phyloP scores from a whole-genome alignment of 306 rosid genomes.

The Quercus aquifolioides region DNA sequence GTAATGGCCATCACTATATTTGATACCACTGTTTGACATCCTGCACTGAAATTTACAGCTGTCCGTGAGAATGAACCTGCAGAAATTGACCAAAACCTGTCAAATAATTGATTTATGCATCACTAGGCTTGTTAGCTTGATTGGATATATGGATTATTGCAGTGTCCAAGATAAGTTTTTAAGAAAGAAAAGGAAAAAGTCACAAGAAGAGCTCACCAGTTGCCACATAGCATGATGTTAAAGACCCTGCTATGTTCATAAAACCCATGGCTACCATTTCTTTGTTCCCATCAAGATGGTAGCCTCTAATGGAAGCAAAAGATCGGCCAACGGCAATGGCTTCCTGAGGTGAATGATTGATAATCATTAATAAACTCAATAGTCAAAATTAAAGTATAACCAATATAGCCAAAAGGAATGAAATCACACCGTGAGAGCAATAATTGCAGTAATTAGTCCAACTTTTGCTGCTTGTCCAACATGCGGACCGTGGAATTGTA shows the following conservation, averaged over 20 bases:
- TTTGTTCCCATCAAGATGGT: constrained; percentile 85
- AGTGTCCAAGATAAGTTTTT: not conserved
- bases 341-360: constrained; percentile 28
- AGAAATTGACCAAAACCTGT: not conserved
- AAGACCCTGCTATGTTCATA: constrained; percentile 84
- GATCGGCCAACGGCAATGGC: constrained; percentile 95
- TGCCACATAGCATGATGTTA: constrained; percentile 84
- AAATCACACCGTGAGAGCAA: constrained; percentile 76
- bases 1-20: constrained; percentile 56
- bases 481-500: constrained; percentile 59
- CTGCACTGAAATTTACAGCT: constrained; percentile 54
- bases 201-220: constrained; percentile 46
- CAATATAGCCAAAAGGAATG: not conserved
- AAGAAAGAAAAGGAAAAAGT: not conserved
- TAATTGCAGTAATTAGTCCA: constrained; percentile 67
- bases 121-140: not conserved
- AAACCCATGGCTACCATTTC: constrained; percentile 94
- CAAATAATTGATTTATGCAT: not conserved
- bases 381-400: not conserved
- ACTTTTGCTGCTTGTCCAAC: constrained; percentile 71
- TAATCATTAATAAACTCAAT: not conserved
- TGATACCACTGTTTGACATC: constrained; percentile 51
- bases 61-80: constrained; percentile 58
- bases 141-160: not conserved
- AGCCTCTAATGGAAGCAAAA: constrained; percentile 78